A percentile compares a stretch with the other conserved stretches of the same genome.
Conservation (phyloP, 352 stramenopile genomes). For the Phytophthora palmivora region DNA sequence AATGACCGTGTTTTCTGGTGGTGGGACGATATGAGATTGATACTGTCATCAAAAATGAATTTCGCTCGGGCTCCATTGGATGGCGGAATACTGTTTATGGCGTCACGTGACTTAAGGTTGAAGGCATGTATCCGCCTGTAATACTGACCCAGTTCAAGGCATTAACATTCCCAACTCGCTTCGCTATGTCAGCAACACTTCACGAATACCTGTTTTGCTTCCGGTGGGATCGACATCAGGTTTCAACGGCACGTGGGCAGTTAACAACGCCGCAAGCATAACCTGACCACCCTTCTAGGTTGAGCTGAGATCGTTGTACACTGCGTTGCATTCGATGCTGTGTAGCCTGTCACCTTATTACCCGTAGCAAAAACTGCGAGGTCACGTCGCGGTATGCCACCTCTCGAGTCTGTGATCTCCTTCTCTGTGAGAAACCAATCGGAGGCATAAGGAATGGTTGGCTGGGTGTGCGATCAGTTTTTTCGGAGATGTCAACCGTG, state of each 20-base stretch:
- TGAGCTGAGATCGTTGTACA: no score
- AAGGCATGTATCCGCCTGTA: constrained; percentile 41
- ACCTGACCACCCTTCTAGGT: constrained; percentile 28
- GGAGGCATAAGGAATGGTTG: constrained; percentile 51
- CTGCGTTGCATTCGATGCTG: constrained; percentile 13
- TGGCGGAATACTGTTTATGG: no score
- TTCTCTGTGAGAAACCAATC: constrained; percentile 63
- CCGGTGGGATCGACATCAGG: no score
- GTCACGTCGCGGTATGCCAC: constrained; percentile 44
- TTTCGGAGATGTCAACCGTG: constrained; percentile 23
- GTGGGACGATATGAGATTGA: constrained; percentile 41
- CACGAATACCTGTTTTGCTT: no score
- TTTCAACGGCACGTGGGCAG: no score
- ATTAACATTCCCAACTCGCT: constrained; percentile 41
- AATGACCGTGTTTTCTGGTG: constrained; percentile 53
- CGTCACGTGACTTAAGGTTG: not conserved
- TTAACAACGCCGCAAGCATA: constrained; percentile 33
- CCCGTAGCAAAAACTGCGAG: constrained; percentile 37
- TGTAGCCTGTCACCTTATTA: constrained; percentile 54
- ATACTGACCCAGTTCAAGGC: constrained; percentile 54
- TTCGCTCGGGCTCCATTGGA: constrained; percentile 2
- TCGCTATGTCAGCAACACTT: constrained; percentile 27
- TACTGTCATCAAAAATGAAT: constrained; percentile 55
- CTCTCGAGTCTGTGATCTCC: constrained; percentile 53
- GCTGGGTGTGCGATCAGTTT: constrained; percentile 14